A percentile compares a stretch with the other conserved stretches of the same genome.
Conservation (phyloP, 371 early-diverging fungal species). For the Ordospora pajunii region DNA sequence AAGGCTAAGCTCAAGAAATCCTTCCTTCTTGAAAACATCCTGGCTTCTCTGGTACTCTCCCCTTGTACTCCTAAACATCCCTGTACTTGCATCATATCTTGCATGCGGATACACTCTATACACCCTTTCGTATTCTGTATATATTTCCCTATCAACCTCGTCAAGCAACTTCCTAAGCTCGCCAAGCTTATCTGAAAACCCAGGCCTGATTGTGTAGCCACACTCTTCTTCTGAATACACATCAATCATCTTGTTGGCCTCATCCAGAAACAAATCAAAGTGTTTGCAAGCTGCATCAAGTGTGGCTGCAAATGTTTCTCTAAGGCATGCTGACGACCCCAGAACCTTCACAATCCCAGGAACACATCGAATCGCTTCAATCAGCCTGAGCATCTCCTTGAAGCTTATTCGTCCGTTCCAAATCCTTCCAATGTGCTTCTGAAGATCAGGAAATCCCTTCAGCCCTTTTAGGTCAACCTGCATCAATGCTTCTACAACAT, state of each 20-base stretch:
- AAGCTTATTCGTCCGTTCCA: constrained; percentile 30
- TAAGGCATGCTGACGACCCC: neutral
- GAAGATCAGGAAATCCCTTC: constrained; percentile 49
- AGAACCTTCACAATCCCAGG: constrained; percentile 8
- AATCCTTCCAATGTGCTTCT: constrained; percentile 40
- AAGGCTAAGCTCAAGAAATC: constrained; percentile 40
- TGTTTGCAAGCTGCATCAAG: constrained; percentile 22
- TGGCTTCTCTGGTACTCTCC: constrained; percentile 41
- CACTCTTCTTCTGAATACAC: constrained; percentile 2
- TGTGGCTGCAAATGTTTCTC: constrained; percentile 32
- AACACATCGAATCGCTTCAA: constrained; percentile 36
- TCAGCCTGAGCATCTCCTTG: constrained; percentile 44
- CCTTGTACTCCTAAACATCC: constrained; percentile 52
- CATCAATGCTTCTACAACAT: constrained; percentile 43
- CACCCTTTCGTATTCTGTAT: constrained; percentile 40
- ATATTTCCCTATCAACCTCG: constrained; percentile 42
- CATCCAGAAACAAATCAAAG: constrained; percentile 8
- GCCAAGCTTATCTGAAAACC: constrained; percentile 2
- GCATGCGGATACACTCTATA: constrained; percentile 21
- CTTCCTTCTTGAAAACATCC: constrained; percentile 34
- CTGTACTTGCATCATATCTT: constrained; percentile 17
- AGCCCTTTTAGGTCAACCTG: constrained; percentile 28
- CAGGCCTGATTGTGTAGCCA: neutral
- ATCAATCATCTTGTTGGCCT: constrained; percentile 49
- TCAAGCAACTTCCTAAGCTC: neutral